Conservation (phyloP, 495 filamentous ascomycete species). For the Neurospora intermedia region DNA sequence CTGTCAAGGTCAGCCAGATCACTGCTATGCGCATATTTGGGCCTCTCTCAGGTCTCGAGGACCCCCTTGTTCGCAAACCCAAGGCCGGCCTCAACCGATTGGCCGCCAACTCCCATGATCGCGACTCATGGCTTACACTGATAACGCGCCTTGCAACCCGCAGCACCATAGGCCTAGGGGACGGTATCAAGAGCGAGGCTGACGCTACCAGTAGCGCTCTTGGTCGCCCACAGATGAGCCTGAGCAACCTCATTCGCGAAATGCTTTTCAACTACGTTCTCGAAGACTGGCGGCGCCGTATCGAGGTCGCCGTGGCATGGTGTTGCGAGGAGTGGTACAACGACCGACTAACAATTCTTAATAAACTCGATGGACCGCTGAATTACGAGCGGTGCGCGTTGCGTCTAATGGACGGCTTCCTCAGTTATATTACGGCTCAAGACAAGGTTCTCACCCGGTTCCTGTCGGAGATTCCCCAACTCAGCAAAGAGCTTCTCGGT, state of each 20-base stretch:
- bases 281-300: conserved; percentile 78
- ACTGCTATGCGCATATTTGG: conserved; percentile 67
- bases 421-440: conserved; percentile 73
- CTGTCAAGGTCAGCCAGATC: conserved; percentile 52
- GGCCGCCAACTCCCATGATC: conserved; percentile 75
- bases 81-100: conserved; percentile 68
- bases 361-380: conserved; percentile 32
- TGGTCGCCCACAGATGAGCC: conserved; percentile 21
- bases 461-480: conserved; percentile 78
- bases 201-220: conserved; percentile 3
- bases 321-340: conserved; percentile 98
- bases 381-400: conserved; percentile 76
- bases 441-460: conserved; percentile 86
- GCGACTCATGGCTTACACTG: conserved; percentile 84
- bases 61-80: conserved; percentile 38
- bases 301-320: conserved; percentile 83
- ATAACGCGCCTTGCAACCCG: conserved; percentile 80
- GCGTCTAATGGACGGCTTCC: conserved; percentile 72
- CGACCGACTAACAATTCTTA: conserved; percentile 52
- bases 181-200: conserved; percentile 42
- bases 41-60: conserved; percentile 59
- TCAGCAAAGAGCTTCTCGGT: conserved; percentile 57
- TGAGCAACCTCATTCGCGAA: conserved; percentile 65
- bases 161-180: conserved; percentile 55
- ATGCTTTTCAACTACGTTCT: conserved; percentile 72